Percentiles rank a stretch among this genome's conserved stretches.
Evolutionary conservation across 148 eudicot genomes (phyloP).

Genomic region (Vaccinium macrocarpon): DNA sequence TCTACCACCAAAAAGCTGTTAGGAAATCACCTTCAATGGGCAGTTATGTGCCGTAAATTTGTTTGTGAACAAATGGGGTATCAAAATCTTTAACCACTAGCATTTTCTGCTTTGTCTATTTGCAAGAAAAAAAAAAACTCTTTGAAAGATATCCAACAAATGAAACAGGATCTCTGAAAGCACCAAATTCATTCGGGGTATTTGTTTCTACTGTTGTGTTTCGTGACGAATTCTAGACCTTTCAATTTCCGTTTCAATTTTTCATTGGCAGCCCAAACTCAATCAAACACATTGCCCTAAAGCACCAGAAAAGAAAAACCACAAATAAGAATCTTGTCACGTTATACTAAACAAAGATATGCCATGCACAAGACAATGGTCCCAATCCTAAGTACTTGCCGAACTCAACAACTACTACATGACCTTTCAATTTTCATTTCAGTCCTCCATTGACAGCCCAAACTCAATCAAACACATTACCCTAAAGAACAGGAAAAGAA

Average conservation of each 20-base stretch:
- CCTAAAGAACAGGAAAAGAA: slow-evolving; percentile 31
- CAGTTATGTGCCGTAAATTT: slow-evolving; percentile 66
- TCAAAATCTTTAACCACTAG: slow-evolving; percentile 65
- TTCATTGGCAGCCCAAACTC: slow-evolving; percentile 68
- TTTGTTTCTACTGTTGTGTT: slow-evolving; percentile 44
- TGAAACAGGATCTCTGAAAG: slow-evolving; percentile 71
- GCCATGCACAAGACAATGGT: too few species aligned
- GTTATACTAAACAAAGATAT: too few species aligned
- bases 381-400: too few species aligned
- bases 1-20: slow-evolving; percentile 25
- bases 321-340: too few species aligned
- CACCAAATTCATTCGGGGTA: slow-evolving; percentile 32
- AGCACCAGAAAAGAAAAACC: neutral
- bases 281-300: slow-evolving; percentile 85
- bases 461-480: slow-evolving; percentile 87
- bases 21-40: slow-evolving; percentile 15
- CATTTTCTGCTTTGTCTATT: slow-evolving; percentile 83
- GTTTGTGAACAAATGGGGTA: slow-evolving; percentile 74
- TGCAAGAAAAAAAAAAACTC: slow-evolving; percentile 52
- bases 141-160: slow-evolving; percentile 73
- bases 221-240: slow-evolving; percentile 28
- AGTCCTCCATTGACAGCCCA: slow-evolving; percentile 48
- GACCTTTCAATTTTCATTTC: slow-evolving; percentile 45
- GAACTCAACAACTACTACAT: too few species aligned
- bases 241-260: slow-evolving; percentile 34